A percentile compares a stretch with the other conserved stretches of the same genome.
Evolutionary conservation across 768 basidiomycete species (phyloP).

Genomic region (Trichaptum fuscoviolaceum): DNA sequence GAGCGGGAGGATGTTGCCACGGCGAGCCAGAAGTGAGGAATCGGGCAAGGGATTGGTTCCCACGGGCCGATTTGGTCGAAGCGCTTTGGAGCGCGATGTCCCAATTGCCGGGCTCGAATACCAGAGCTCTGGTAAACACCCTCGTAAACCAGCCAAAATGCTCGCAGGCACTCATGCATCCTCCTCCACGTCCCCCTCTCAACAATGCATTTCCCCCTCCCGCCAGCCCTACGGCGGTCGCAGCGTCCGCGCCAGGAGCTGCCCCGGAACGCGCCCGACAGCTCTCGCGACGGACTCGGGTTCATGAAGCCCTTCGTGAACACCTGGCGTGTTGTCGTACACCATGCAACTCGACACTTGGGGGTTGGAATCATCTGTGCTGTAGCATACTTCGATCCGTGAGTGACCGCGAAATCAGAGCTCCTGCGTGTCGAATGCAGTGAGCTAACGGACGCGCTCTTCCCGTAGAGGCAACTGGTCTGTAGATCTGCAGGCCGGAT

Average conservation of each 20-base stretch:
- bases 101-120: neutral
- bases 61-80: neutral
- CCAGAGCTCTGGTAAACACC: constrained; percentile 1
- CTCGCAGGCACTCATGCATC: constrained; percentile 5
- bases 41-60: neutral
- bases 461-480: constrained; percentile 75
- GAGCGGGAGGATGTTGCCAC: neutral
- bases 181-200: constrained; percentile 13
- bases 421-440: neutral
- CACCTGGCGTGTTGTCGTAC: constrained; percentile 13
- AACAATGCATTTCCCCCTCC: constrained; percentile 7
- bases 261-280: neutral
- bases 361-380: constrained; percentile 36
- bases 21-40: constrained; percentile 1
- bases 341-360: constrained; percentile 29
- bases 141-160: constrained; percentile 2
- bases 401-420: constrained; percentile 5
- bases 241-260: neutral
- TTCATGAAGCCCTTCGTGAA: neutral
- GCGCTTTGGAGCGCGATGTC: neutral
- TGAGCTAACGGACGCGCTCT: neutral
- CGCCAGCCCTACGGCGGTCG: constrained; percentile 7
- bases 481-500: constrained; percentile 85
- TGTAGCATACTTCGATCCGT: constrained; percentile 34
- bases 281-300: no score